phyloP scores from a whole-genome alignment of 441 rosid genomes.

The Adansonia grandidieri region DNA sequence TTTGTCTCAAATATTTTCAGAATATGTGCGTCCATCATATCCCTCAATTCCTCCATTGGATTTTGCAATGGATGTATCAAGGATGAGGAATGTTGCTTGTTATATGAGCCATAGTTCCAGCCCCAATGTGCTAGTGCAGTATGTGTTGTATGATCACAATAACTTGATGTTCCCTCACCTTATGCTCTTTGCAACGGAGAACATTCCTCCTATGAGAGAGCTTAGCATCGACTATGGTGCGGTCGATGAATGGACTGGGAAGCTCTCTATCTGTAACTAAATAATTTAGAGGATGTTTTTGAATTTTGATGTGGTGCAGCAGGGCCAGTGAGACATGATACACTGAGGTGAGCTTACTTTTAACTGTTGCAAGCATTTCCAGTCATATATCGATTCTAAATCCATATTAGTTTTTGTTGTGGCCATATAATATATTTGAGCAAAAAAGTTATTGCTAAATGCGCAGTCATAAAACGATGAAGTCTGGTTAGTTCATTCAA shows the following conservation, averaged over 20 bases:
- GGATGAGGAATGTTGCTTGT: slow-evolving; percentile 82
- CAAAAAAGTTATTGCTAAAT: too few species aligned
- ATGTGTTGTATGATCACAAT: slow-evolving; percentile 78
- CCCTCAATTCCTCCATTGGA: slow-evolving; percentile 78
- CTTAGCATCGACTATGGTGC: slow-evolving; percentile 86
- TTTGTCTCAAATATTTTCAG: slow-evolving; percentile 57
- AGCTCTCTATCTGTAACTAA: slow-evolving; percentile 74
- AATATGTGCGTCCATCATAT: slow-evolving; percentile 52
- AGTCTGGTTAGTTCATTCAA: too few species aligned
- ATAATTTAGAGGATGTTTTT: slow-evolving; percentile 29
- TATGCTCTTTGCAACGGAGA: slow-evolving; percentile 89
- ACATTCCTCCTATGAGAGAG: slow-evolving; percentile 77
- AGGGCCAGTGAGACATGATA: slow-evolving; percentile 27
- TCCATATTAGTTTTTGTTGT: too few species aligned
- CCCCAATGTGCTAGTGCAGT: slow-evolving; percentile 85
- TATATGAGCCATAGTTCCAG: slow-evolving; percentile 77
- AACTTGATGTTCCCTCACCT: slow-evolving; percentile 78
- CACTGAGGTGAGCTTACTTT: slow-evolving; percentile 41
- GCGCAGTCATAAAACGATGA: too few species aligned
- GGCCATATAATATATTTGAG: too few species aligned
- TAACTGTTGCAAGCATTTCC: slow-evolving; percentile 15
- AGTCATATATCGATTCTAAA: neutral
- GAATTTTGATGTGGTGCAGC: slow-evolving; percentile 32
- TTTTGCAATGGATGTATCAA: slow-evolving; percentile 85
- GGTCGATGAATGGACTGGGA: slow-evolving; percentile 62